Evolutionary conservation across 495 filamentous ascomycete species (phyloP), one percentile per base, ranked within the genome.

Genomic region (Talaromyces wortmannii): DNA sequence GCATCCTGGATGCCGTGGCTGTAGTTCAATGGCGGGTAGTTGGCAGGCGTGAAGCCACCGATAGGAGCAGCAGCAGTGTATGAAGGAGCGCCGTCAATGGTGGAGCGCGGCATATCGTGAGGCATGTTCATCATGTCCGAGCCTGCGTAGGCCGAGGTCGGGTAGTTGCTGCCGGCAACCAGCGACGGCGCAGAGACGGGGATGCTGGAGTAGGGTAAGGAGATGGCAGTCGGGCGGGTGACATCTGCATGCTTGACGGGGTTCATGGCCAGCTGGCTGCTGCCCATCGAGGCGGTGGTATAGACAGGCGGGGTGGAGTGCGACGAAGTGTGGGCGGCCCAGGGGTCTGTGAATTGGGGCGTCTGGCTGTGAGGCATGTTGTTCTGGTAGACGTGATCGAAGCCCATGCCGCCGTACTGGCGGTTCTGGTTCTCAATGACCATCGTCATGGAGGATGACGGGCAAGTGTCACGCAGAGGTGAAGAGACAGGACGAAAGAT

Each of bases 301-400:
- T 84, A 85, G 30, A 83, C 64, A 1, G 79, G 75, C 23, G 76
- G 73, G 15, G 77, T 70, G 45, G 77, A 75, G 48, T 82, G 73
- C 16, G 85, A 80, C 30, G 84, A 78, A n/a, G 75, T 71, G 57
- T 78, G 70, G 6, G 75, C 71, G 54, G 77, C 78, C 92, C 92
- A 97, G 13, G 92, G 92, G 68, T 97, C 91, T 65, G 89, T 91
- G 77, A 97, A 97, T 65, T 92, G 88, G 48, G 91, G 90, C 46
- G 82, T 69, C 50, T 76, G 86, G 63, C 83, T 79, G 74, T 85
- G 85, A 55, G 79, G 75, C 67, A 85, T 70, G 63, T 83, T 79
- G 68, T 81, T 77, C 72, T 86, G 87, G 59, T 84, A 81, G 64
- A 88, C 77, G 69, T 84, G 84, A 70, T 92, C 88, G 77, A 92